Percentiles rank a stretch among this genome's conserved stretches.
These are phyloP conservation scores for Metschnikowia rubicola DNA, from an alignment of 805 yeast species.

Conservation along the genomic window DNA sequence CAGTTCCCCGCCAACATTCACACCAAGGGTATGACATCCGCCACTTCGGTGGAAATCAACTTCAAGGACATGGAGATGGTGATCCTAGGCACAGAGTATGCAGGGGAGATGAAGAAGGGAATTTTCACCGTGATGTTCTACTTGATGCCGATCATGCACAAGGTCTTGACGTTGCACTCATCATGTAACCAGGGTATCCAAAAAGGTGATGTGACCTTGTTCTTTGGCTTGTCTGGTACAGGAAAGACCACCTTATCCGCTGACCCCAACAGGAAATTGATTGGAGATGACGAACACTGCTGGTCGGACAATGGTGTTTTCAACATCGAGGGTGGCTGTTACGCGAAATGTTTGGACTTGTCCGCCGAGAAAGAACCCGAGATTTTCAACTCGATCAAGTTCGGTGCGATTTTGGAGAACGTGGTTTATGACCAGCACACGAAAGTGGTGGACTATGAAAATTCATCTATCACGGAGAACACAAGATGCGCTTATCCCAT, in stretches of 20 bases:
- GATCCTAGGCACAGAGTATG: slow-evolving; percentile 96
- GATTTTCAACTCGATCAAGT: slow-evolving; percentile 89
- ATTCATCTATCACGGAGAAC: slow-evolving; percentile 85
- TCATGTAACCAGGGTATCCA: slow-evolving; percentile 87
- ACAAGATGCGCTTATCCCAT: slow-evolving; percentile 99
- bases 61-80: slow-evolving; percentile 99
- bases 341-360: slow-evolving; percentile 93
- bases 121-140: slow-evolving; percentile 98
- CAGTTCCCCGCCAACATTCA: slow-evolving; percentile 96
- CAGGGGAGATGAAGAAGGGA: slow-evolving; percentile 99
- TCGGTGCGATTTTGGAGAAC: slow-evolving; percentile 93
- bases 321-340: slow-evolving; percentile 99
- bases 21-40: slow-evolving; percentile 96
- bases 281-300: slow-evolving; percentile 99
- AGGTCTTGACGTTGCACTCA: slow-evolving; percentile 90
- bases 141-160: slow-evolving; percentile 92
- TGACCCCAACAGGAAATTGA: slow-evolving; percentile 87
- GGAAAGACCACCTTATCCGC: slow-evolving; percentile 98
- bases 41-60: slow-evolving; percentile 93
- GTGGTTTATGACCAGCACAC: slow-evolving; percentile 77
- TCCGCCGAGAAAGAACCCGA: slow-evolving; percentile 94
- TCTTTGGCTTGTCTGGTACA: slow-evolving; percentile 96
- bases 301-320: slow-evolving; percentile 98
- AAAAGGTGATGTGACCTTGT: slow-evolving; percentile 84
- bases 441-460: slow-evolving; percentile 82